A percentile compares a stretch with the other conserved stretches of the same genome.
Evolutionary conservation across 257 asterid genomes (phyloP).

Genomic region (Nicotiana sylvestris): DNA sequence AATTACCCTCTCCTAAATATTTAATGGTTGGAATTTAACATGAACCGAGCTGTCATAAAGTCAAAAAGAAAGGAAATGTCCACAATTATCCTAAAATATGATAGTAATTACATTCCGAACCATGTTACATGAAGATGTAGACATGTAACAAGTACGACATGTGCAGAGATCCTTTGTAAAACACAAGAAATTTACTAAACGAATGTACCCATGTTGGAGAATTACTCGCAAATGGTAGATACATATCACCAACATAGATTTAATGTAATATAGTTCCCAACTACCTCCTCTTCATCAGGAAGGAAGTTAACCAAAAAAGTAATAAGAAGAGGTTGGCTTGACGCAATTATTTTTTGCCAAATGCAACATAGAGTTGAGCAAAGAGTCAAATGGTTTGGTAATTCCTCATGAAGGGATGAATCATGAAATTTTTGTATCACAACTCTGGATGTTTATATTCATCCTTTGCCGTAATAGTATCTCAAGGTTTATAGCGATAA

Average conservation of each 20-base stretch:
- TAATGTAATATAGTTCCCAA: not conserved
- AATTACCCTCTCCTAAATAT: not conserved
- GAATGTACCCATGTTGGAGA: not conserved
- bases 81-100: not conserved
- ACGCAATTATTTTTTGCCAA: not conserved
- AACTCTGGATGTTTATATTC: not conserved
- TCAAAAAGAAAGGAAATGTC: not conserved
- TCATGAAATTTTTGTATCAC: not conserved
- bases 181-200: not conserved
- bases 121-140: slow-evolving; percentile 7
- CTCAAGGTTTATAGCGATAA: not conserved
- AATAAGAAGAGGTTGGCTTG: not conserved
- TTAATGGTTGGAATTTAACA: not conserved
- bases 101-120: not conserved
- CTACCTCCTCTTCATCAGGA: not conserved
- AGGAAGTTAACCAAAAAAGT: not conserved
- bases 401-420: not conserved
- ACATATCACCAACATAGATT: not conserved
- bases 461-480: not conserved
- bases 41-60: not conserved
- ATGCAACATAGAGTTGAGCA: not conserved
- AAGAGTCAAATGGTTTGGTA: not conserved
- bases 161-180: not conserved
- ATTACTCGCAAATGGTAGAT: not conserved
- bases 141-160: not conserved